Evolutionary conservation across 2,329 filamentous ascomycete genomes (phyloP).

Genomic region (Juglanconis juglandina): DNA sequence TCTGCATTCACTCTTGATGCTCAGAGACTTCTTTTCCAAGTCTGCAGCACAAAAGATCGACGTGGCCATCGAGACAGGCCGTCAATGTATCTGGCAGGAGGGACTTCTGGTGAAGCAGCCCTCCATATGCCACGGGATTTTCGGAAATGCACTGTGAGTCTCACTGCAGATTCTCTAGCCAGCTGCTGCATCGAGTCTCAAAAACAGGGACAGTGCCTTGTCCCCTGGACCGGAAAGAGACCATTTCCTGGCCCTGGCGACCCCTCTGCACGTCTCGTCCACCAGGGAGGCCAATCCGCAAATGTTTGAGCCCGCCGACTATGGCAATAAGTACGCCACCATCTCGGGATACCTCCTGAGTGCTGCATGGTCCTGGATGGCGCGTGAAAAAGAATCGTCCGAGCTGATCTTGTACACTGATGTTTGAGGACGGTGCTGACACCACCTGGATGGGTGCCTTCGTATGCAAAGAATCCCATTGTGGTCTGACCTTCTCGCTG

Average conservation of each 20-base stretch:
- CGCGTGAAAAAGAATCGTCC: slow-evolving; percentile 18
- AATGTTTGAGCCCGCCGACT: slow-evolving; percentile 27
- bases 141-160: slow-evolving; percentile 54
- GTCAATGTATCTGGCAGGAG: slow-evolving; percentile 48
- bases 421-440: slow-evolving; percentile 17
- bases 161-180: slow-evolving; percentile 28
- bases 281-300: slow-evolving; percentile 20
- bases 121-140: slow-evolving; percentile 57
- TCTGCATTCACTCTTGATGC: slow-evolving; percentile 48
- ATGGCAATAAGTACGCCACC: slow-evolving; percentile 25
- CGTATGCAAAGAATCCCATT: neutral
- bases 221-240: slow-evolving; percentile 30
- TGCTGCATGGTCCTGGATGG: slow-evolving; percentile 27
- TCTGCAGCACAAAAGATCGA: slow-evolving; percentile 47
- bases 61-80: slow-evolving; percentile 42
- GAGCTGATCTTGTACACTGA: slow-evolving; percentile 26
- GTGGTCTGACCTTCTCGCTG: neutral
- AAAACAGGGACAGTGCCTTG: slow-evolving; percentile 13
- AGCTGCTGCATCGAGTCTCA: neutral
- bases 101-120: slow-evolving; percentile 59
- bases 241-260: slow-evolving; percentile 54
- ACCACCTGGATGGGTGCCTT: neutral
- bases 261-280: slow-evolving; percentile 49
- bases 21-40: slow-evolving; percentile 50
- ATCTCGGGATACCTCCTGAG: slow-evolving; percentile 24